phyloP scores from a whole-genome alignment of 352 stramenopile species.

The Aphanomyces cochlioides region DNA sequence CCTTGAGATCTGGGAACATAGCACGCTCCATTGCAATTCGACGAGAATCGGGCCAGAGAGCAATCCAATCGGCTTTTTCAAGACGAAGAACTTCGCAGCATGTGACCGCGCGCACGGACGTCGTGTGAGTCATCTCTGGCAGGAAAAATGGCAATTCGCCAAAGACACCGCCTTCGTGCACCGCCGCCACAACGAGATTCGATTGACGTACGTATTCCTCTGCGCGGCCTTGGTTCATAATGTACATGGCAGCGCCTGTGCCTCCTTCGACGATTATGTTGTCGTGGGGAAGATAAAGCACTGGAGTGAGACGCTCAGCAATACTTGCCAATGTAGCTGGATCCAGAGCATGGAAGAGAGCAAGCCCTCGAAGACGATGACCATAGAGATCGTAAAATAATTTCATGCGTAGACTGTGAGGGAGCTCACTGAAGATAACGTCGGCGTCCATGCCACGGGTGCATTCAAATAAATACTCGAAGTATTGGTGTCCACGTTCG shows the following conservation, averaged over 20 bases:
- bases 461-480: constrained; percentile 67
- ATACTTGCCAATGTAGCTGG: constrained; percentile 34
- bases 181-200: constrained; percentile 46
- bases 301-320: constrained; percentile 54
- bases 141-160: constrained; percentile 76
- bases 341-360: constrained; percentile 34
- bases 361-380: constrained; percentile 45
- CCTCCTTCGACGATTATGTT: constrained; percentile 67
- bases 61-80: constrained; percentile 31
- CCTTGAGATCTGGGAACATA: neutral
- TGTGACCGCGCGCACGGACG: constrained; percentile 56
- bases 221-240: constrained; percentile 59
- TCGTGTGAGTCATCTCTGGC: constrained; percentile 50
- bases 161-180: constrained; percentile 58
- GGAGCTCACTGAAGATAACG: constrained; percentile 66
- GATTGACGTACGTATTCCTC: constrained; percentile 20
- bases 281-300: constrained; percentile 71
- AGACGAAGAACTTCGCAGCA: constrained; percentile 62
- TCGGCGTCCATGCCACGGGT: constrained; percentile 68
- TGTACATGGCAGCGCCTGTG: constrained; percentile 61
- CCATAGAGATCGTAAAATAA: constrained; percentile 76
- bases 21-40: constrained; percentile 9
- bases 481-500: constrained; percentile 57
- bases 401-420: constrained; percentile 57
- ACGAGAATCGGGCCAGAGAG: constrained; percentile 12